phyloP scores from a whole-genome alignment of 345 rosid species.

The Citrus unshiu region DNA sequence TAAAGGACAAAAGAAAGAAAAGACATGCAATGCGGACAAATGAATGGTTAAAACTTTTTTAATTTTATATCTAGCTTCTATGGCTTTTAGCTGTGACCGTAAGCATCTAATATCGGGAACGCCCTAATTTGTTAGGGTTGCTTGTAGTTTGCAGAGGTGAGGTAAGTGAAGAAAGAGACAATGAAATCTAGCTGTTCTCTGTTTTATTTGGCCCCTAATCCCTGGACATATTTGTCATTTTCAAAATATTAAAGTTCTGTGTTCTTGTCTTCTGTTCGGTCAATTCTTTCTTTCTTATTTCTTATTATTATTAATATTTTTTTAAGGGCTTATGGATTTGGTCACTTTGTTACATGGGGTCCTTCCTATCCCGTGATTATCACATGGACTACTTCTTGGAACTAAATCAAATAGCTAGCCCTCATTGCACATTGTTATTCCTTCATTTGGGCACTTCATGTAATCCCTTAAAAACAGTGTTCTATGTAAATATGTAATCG shows the following conservation, averaged over 20 bases:
- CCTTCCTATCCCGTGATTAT: background rate
- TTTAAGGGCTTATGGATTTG: background rate
- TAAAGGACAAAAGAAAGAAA: conserved; percentile 6
- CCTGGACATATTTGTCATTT: conserved; percentile 34
- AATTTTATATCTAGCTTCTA: conserved; percentile 10
- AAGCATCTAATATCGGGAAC: background rate
- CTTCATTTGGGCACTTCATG: background rate
- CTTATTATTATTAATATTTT: background rate
- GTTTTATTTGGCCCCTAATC: conserved; percentile 22
- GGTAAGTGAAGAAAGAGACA: conserved; percentile 22
- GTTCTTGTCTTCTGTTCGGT: conserved; percentile 30
- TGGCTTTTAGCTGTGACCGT: background rate
- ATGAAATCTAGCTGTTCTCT: conserved; percentile 27
- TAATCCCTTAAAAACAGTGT: background rate
- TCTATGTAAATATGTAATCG: background rate
- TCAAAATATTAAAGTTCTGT: background rate
- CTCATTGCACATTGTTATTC: background rate
- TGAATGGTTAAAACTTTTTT: background rate
- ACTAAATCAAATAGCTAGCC: background rate
- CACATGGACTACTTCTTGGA: background rate
- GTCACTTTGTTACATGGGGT: background rate
- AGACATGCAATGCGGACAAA: conserved; percentile 16
- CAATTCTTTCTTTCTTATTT: conserved; percentile 8
- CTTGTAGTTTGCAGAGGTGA: background rate
- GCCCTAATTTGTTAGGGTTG: background rate